These are phyloP conservation scores for Citrus hindsii DNA, from an alignment of 345 rosid species.

Conservation along the genomic window DNA sequence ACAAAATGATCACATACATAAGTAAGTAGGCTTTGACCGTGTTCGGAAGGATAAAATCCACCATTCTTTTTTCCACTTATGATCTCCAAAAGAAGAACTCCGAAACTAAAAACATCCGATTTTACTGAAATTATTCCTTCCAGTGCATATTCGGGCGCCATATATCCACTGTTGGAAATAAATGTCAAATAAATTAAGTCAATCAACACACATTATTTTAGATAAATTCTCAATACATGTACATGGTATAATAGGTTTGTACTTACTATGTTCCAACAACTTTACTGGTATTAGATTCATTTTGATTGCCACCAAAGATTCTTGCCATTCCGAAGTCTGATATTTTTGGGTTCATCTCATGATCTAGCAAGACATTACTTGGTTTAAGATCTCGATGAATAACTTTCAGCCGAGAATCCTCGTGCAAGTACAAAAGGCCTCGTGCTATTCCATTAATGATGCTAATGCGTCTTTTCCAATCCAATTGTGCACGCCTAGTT, in stretches of 20 bases:
- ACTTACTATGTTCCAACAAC: background rate
- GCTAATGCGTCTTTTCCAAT: slow-evolving; percentile 16
- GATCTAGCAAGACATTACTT: slow-evolving; percentile 3
- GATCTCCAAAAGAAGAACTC: slow-evolving; percentile 13
- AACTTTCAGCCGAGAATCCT: slow-evolving; percentile 33
- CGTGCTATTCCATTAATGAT: slow-evolving; percentile 32
- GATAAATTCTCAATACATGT: background rate
- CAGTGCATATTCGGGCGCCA: slow-evolving; percentile 15
- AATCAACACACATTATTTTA: background rate
- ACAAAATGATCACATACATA: background rate
- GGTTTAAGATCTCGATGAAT: slow-evolving; percentile 28
- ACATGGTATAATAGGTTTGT: too few species aligned
- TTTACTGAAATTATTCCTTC: slow-evolving; percentile 7
- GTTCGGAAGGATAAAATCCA: background rate
- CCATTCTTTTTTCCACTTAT: slow-evolving; percentile 2
- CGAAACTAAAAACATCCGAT: slow-evolving; percentile 12
- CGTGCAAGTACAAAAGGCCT: slow-evolving; percentile 36
- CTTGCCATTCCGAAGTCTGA: too few species aligned
- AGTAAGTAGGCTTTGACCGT: slow-evolving; percentile 9
- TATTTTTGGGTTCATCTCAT: too few species aligned
- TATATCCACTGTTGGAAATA: slow-evolving; percentile 3
- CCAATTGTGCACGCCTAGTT: background rate
- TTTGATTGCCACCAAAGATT: too few species aligned
- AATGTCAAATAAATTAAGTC: background rate
- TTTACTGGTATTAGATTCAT: too few species aligned